Base-by-base conservation (phyloP, 345 rosid genomes). In the Pugionium cornutum region DNA sequence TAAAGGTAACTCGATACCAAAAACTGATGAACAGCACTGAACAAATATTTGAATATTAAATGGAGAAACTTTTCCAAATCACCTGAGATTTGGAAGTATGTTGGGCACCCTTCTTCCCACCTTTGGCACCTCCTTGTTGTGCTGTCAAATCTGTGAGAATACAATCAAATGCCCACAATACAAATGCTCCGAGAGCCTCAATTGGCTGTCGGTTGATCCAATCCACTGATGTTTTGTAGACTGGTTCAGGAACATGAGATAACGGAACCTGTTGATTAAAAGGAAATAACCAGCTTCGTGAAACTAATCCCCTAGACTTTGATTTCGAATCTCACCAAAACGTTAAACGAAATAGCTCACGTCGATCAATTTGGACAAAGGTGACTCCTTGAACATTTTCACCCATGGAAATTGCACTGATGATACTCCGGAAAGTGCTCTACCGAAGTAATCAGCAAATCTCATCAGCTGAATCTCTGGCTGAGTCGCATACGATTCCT, bases 371-470 rank as follows among this genome's bases (percentile, higher is more conserved):
- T 84, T 84, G 41, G 79, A 53, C 42, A 84, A 77, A 2, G 89
- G 41, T 49, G 77, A 72, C 75, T 86, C 89, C 69, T 68, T 78
- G 66, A 84, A 79, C 68, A 80, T 71, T 73, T 84, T 86, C 72
- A 83, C 56, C 89, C 89, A 86, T 2, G 87, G 89, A 26, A 84
- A 86, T 18, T 78, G 87, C 10, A 84, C 82, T 6, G 84, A 76
- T 5, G 78, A 59, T 33, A 84, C 92, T 0, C 55, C 71, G 1
- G 85, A 77, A 43, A 86, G 81, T 5, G 86, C 84, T 74, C 79
- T 79, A 31, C 92, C 92, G 60, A 79, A 84, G 58, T 76, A 86
- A 78, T 86, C 84, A 25, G 89, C 87, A 74, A 86, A 81, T 75
- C 84, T 73, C 83, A 83, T 82, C 67, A 86, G 70, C 80, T 81